These are phyloP conservation scores for Lactarius deliciosus DNA, from an alignment of 768 basidiomycete species.

Conservation along the genomic window DNA sequence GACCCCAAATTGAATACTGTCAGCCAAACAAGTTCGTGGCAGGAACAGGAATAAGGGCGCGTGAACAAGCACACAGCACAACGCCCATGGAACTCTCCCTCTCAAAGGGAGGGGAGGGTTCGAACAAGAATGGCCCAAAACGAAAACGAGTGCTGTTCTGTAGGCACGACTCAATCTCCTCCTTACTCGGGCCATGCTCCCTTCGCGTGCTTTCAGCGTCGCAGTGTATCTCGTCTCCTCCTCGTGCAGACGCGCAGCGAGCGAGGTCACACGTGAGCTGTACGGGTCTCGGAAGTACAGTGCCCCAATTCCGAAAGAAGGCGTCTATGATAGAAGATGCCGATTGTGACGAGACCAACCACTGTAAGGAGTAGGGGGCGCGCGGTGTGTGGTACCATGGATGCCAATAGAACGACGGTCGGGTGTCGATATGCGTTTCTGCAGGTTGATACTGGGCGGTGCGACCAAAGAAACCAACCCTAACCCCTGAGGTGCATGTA, in stretches of 20 bases:
- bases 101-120: background rate
- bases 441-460: background rate
- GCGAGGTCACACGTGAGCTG: background rate
- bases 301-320: background rate
- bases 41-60: background rate
- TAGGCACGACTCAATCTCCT: slow-evolving; percentile 13
- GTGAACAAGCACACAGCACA: background rate
- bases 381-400: slow-evolving; percentile 10
- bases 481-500: no score
- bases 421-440: background rate
- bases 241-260: background rate
- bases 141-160: background rate
- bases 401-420: background rate
- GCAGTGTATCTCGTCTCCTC: slow-evolving; percentile 9
- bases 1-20: background rate
- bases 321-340: slow-evolving; percentile 9
- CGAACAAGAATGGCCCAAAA: background rate
- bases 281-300: slow-evolving; percentile 4
- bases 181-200: slow-evolving; percentile 14
- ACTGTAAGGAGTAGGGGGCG: slow-evolving; percentile 2
- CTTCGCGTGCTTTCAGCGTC: background rate
- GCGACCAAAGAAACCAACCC: no score
- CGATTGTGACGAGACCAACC: background rate
- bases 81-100: background rate
- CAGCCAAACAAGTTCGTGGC: background rate